Evolutionary conservation across 306 rosid genomes (phyloP), one percentile per base, ranked within the genome.

Genomic region (Sophora flavescens): DNA sequence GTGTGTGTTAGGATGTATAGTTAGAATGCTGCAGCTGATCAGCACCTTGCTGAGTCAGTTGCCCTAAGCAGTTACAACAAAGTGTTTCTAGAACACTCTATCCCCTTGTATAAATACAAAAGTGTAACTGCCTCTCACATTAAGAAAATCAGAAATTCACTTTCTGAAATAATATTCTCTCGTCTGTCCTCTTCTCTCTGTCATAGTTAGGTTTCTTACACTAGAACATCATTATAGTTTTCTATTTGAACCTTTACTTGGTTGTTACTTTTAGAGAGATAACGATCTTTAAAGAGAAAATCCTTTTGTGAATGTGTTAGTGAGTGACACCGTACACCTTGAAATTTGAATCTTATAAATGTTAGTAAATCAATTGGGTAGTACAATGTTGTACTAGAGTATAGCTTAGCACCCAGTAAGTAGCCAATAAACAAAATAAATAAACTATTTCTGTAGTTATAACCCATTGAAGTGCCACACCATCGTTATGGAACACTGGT

Each of bases 201-300:
- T n/a, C n/a, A n/a, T n/a, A n/a, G n/a, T n/a, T n/a, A n/a, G n/a
- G n/a, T n/a, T n/a, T n/a, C n/a, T n/a, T n/a, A n/a, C n/a, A n/a
- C n/a, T n/a, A 74, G 16, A 35, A 47, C 17, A 48, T 15, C 68
- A 30, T 45, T 63, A 14, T 22, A 48, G 30, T 30, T 28, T 68
- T 47, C 30, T 68, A 26, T 67, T 3, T 67, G 72, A 67, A 50
- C 32, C 9, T 16, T 35, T 2, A 14, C 52, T 2, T 12, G 52
- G 36, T 39, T 76, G 13, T 33, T 61, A 64, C 30, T 30, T 18
- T 15, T 56, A 58, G 68, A 58, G 68, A 72, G 42, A 45, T 4
- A 14, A 75, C 13, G 53, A 63, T 51, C 7, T 50, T 36, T 51
- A n/a, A 59, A 47, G 63, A 63, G 11, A 36, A 42, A 51, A 63